Percentiles rank a stretch among this genome's conserved stretches.
phyloP scores from a whole-genome alignment of 345 rosid genomes.

The Populus euphratica region DNA sequence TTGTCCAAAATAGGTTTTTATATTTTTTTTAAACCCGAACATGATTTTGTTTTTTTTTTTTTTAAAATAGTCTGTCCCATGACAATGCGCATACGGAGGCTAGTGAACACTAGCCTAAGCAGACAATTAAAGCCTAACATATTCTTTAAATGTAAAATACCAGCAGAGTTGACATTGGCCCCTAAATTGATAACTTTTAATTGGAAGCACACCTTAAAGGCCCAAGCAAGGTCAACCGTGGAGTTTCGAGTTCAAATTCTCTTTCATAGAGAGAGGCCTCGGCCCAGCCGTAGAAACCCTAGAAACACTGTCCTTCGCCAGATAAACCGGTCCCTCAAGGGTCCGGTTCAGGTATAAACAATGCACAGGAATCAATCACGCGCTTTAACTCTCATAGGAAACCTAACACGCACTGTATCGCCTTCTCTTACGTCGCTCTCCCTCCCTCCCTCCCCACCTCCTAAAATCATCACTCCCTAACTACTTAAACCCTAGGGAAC shows the following conservation, averaged over 20 bases:
- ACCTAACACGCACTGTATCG: not conserved
- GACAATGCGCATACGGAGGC: no score
- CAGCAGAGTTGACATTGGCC: not conserved
- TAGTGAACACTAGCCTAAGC: no score
- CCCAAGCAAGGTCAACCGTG: not conserved
- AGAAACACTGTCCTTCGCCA: not conserved
- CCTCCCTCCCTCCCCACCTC: not conserved
- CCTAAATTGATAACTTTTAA: not conserved
- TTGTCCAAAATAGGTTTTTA: no score
- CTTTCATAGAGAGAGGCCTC: not conserved
- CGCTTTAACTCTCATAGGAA: conserved; percentile 6
- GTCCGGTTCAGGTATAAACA: not conserved
- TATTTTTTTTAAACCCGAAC: no score
- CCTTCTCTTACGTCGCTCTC: not conserved
- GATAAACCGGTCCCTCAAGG: not conserved
- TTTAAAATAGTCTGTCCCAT: no score
- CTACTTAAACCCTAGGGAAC: not conserved
- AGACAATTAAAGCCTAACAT: no score
- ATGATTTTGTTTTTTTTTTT: no score
- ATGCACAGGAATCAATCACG: not conserved
- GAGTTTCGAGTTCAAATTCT: not conserved
- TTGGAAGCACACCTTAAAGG: not conserved
- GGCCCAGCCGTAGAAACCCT: not conserved
- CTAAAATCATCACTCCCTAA: not conserved
- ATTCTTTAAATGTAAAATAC: no score